A percentile compares a stretch with the other conserved stretches of the same genome.
Evolutionary conservation across 306 rosid genomes (phyloP).

Genomic region (Pterocarpus santalinus): DNA sequence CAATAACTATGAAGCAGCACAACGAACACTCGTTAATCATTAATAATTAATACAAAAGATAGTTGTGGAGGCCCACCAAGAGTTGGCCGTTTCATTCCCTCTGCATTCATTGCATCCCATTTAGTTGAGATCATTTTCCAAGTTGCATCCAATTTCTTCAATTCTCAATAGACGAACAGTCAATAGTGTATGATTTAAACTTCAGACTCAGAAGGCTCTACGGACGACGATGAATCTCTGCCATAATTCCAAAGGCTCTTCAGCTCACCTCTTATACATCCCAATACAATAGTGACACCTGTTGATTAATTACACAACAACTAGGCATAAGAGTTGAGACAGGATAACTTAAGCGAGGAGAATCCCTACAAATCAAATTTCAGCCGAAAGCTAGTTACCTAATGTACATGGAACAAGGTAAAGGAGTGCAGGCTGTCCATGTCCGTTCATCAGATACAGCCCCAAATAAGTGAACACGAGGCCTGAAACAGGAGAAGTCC

Average conservation of each 20-base stretch:
- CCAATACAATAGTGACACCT: constrained; percentile 76
- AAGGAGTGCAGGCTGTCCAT: constrained; percentile 98
- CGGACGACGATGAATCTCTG: constrained; percentile 45
- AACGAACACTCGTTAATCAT: not conserved
- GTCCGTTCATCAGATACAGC: constrained; percentile 86
- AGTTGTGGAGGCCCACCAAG: constrained; percentile 11
- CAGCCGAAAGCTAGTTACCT: constrained; percentile 61
- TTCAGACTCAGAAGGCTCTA: constrained; percentile 52
- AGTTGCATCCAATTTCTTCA: constrained; percentile 37
- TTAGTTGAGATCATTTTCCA: constrained; percentile 19
- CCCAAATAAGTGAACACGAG: constrained; percentile 81
- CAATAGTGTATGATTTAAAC: constrained; percentile 41
- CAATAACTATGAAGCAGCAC: constrained; percentile 43
- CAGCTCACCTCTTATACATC: constrained; percentile 75
- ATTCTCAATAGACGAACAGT: constrained; percentile 15
- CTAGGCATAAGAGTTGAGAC: constrained; percentile 17
- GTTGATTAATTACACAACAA: constrained; percentile 48
- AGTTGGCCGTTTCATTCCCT: constrained; percentile 33
- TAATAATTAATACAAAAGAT: constrained; percentile 28
- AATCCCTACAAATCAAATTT: constrained; percentile 7
- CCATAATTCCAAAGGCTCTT: constrained; percentile 83
- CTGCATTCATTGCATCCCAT: constrained; percentile 25
- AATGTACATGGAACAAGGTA: constrained; percentile 97
- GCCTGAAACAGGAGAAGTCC: constrained; percentile 62
- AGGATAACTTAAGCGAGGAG: not conserved